Percentiles rank a stretch among this genome's conserved stretches.
phyloP scores from a whole-genome alignment of 2,329 filamentous ascomycete species.

The Clarireedia sp. region DNA sequence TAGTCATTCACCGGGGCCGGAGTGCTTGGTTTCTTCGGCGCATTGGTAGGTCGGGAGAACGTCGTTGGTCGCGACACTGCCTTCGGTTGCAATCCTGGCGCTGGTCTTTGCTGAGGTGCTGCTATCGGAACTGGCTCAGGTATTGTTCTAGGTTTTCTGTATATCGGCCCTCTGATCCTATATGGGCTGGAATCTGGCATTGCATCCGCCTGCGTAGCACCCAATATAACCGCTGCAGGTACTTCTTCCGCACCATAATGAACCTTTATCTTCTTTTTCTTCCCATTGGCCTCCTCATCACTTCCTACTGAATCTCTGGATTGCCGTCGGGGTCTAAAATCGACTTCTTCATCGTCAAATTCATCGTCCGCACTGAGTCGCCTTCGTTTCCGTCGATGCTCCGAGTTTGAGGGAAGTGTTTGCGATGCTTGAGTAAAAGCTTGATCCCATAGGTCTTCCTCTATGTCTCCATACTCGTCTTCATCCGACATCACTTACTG shows the following conservation, averaged over 20 bases:
- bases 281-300: constrained; percentile 18
- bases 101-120: constrained; percentile 7
- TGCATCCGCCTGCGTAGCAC: constrained; percentile 28
- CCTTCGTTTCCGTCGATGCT: constrained; percentile 7
- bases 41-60: constrained; percentile 5
- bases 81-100: background rate
- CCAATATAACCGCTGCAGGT: constrained; percentile 21
- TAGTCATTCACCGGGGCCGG: constrained; percentile 27
- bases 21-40: constrained; percentile 9
- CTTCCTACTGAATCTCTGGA: constrained; percentile 13
- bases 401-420: constrained; percentile 2
- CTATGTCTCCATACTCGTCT: constrained; percentile 10
- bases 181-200: constrained; percentile 39
- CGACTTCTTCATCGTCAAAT: background rate
- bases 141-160: constrained; percentile 36
- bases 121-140: constrained; percentile 15
- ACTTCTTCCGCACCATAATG: constrained; percentile 22
- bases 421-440: constrained; percentile 10
- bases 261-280: constrained; percentile 26
- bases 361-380: constrained; percentile 1
- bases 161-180: constrained; percentile 42
- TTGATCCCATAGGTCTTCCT: constrained; percentile 7
- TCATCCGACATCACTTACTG: constrained; percentile 1
- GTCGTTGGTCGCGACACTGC: background rate
- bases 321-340: constrained; percentile 5